Evolutionary conservation across 177 flowering plant species (phyloP), one percentile per base, ranked within the genome.

Genomic region (Vitis hybrid): DNA sequence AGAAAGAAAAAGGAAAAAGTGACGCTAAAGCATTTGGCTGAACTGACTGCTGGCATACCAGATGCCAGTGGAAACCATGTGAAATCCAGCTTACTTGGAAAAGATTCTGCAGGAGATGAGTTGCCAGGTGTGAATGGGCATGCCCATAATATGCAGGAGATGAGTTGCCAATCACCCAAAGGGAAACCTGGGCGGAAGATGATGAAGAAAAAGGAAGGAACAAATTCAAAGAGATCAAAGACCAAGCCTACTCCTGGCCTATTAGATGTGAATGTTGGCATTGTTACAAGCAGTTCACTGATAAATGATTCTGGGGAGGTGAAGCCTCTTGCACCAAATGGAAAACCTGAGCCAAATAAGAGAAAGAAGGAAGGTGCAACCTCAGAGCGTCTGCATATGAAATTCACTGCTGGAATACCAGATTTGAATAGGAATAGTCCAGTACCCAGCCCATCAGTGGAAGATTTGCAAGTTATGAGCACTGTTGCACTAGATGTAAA

Each of bases 381-480:
- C 23, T 11, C 57, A 8, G 64, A 6, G 14, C 30, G 58, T 30
- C 12, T 52, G 39, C 71, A 56, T 58, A 7, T 62, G n/a, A 51
- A 49, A 18, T 10, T 10, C 18, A 51, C 67, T 15, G 60, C 55
- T 17, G 56, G 50, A 32, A 70, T 79, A 30, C 76, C 76, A 10
- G 84, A 79, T 66, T 74, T 79, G 68, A 79, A 81, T 64, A 69
- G 72, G n/a, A 79, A 64, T 61, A 56, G 62, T 62, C 51, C 54
- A 60, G 13, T 48, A 56, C 56, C 73, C 0, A 56, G 52, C 45
- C 32, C 54, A 3, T 15, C 32, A 15, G 51, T 30, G 30, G 80
- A 69, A 56, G 70, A 57, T 65, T 32, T 66, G 11, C 57, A 68
- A 51, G 70, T 39, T 14, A 62, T 62, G 32, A 49, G 62, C 64